A percentile compares a stretch with the other conserved stretches of the same genome.
phyloP scores from a whole-genome alignment of 441 rosid species.

The Hura crepitans region DNA sequence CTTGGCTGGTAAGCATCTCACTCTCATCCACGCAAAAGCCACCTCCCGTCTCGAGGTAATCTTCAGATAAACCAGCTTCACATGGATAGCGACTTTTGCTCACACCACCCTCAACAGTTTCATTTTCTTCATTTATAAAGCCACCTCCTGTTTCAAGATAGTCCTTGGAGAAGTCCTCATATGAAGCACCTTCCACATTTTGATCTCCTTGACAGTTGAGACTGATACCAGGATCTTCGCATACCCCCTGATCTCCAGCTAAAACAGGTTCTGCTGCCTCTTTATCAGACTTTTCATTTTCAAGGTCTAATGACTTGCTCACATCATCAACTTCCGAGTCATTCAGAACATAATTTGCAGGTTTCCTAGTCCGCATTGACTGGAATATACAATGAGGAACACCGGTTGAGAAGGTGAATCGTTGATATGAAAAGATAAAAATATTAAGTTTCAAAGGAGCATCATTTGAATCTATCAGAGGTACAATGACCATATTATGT shows the following conservation, averaged over 20 bases:
- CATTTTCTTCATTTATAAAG: constrained; percentile 47
- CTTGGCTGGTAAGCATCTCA: constrained; percentile 29
- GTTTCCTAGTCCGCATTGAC: constrained; percentile 68
- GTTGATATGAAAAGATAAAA: background rate
- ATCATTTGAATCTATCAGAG: background rate
- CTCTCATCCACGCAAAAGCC: constrained; percentile 66
- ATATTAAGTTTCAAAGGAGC: too few species aligned
- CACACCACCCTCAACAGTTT: constrained; percentile 26
- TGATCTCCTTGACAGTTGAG: constrained; percentile 22
- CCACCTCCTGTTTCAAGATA: constrained; percentile 50
- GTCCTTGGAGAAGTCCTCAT: constrained; percentile 26
- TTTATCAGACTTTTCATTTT: constrained; percentile 23
- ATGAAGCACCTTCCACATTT: constrained; percentile 25
- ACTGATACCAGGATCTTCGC: constrained; percentile 22
- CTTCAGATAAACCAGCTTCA: constrained; percentile 32
- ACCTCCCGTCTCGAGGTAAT: constrained; percentile 54
- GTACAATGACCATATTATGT: background rate
- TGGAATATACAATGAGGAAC: constrained; percentile 32
- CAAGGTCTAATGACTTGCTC: constrained; percentile 23
- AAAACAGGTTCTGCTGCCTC: constrained; percentile 26
- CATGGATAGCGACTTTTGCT: constrained; percentile 23
- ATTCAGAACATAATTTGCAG: constrained; percentile 41
- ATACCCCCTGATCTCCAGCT: constrained; percentile 13
- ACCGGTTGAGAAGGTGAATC: background rate
- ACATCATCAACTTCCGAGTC: constrained; percentile 42